Evolutionary conservation across 306 rosid genomes (phyloP).

Genomic region (Fagus crenata): DNA sequence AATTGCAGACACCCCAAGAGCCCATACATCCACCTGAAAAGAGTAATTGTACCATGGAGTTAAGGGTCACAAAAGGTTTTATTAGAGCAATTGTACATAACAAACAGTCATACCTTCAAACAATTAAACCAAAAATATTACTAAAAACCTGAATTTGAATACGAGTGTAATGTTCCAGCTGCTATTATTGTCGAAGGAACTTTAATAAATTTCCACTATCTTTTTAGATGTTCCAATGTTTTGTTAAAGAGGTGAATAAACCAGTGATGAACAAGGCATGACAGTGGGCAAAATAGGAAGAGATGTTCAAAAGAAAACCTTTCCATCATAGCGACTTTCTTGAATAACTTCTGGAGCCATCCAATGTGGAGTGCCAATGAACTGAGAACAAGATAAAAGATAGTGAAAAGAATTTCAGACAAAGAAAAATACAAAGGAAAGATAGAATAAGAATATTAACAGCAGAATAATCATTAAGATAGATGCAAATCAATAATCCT

Average conservation of each 20-base stretch:
- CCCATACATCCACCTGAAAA: conserved; percentile 97
- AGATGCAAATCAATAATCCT: neutral
- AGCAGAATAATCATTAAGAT: neutral
- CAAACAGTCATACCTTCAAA: conserved; percentile 3
- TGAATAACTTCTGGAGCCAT: conserved; percentile 99
- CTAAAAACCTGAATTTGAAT: neutral
- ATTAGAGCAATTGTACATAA: conserved; percentile 18
- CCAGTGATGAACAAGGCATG: conserved; percentile 17
- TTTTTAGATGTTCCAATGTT: neutral
- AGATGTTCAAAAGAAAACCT: conserved; percentile 49
- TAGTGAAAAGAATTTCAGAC: conserved; percentile 27
- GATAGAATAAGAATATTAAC: neutral
- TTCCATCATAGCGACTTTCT: conserved; percentile 98
- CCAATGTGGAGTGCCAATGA: conserved; percentile 99
- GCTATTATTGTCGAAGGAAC: neutral
- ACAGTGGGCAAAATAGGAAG: conserved; percentile 22
- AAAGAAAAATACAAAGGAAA: neutral
- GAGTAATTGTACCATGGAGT: conserved; percentile 24
- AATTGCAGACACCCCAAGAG: conserved; percentile 99
- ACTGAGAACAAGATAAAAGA: conserved; percentile 55
- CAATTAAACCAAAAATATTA: neutral
- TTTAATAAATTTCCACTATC: neutral
- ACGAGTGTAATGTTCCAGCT: neutral
- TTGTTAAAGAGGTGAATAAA: neutral
- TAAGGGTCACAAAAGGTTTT: conserved; percentile 1